Evolutionary conservation across 208 protist species (phyloP).

Genomic region (Trypanosoma boissoni): DNA sequence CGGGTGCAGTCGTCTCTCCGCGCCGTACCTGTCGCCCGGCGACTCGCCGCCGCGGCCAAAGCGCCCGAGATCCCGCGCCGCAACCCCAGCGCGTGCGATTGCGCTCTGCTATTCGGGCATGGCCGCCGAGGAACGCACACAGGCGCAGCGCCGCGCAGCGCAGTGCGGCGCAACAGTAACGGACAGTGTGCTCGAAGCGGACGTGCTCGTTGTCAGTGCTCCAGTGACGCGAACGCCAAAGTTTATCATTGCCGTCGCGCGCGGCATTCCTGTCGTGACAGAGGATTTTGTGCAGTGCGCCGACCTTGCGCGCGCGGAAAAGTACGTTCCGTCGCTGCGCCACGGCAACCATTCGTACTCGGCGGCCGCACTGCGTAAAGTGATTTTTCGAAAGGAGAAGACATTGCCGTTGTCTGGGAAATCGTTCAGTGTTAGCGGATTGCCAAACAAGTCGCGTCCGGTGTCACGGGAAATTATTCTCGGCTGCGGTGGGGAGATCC

Average conservation of each 20-base stretch:
- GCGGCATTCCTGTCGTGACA: constrained; percentile 71
- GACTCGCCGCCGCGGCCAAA: neutral
- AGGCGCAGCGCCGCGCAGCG: constrained; percentile 38
- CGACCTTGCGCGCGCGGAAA: constrained; percentile 13
- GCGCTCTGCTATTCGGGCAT: constrained; percentile 69
- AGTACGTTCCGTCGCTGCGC: constrained; percentile 42
- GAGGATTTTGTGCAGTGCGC: constrained; percentile 37
- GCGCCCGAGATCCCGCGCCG: neutral
- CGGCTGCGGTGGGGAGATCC: constrained; percentile 54
- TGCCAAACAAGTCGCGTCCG: constrained; percentile 37
- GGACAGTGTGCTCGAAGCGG: constrained; percentile 55
- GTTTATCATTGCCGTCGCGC: constrained; percentile 76
- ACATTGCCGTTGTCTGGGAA: constrained; percentile 41
- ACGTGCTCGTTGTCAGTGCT: constrained; percentile 56
- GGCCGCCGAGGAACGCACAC: constrained; percentile 35
- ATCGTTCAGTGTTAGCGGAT: constrained; percentile 33
- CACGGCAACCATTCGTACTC: constrained; percentile 55
- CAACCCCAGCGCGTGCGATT: neutral
- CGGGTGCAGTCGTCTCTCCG: constrained; percentile 31
- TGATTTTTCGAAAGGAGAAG: constrained; percentile 35
- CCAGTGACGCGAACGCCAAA: constrained; percentile 79
- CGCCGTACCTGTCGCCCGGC: neutral
- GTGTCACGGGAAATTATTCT: constrained; percentile 67
- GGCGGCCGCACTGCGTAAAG: constrained; percentile 31
- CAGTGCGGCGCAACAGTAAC: constrained; percentile 33